Evolutionary conservation across 495 filamentous ascomycete species (phyloP).

Genomic region (Diplogelasinospora grovesii): DNA sequence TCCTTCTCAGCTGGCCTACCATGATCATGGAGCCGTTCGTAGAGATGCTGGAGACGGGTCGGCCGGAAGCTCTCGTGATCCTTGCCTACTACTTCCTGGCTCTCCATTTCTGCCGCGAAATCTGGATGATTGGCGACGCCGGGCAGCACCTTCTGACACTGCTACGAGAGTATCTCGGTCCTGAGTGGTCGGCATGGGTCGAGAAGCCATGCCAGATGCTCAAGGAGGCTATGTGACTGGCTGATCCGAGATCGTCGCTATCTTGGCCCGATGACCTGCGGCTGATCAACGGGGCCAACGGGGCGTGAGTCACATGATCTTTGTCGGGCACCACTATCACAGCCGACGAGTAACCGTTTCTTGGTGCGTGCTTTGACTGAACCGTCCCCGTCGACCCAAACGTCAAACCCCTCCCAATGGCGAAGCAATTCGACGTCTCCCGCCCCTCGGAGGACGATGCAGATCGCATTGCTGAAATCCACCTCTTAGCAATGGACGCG

Average conservation of each 20-base stretch:
- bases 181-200: conserved; percentile 23
- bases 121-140: conserved; percentile 20
- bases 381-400: not conserved
- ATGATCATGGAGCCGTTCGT: conserved; percentile 18
- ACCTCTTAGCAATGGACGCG: conserved; percentile 36
- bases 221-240: conserved; percentile 5
- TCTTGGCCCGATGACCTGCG: not conserved
- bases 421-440: conserved; percentile 6
- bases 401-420: conserved; percentile 5
- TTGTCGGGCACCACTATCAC: not conserved
- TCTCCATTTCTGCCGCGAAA: conserved; percentile 14
- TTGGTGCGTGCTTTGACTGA: not conserved
- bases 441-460: conserved; percentile 21
- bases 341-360: not conserved
- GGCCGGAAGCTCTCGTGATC: conserved; percentile 23
- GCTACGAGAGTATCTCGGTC: conserved; percentile 15
- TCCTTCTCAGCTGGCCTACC: conserved; percentile 16
- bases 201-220: conserved; percentile 19
- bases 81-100: conserved; percentile 27
- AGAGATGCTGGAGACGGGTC: conserved; percentile 14
- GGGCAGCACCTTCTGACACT: conserved; percentile 19
- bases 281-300: no score
- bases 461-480: conserved; percentile 35
- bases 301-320: conserved; percentile 19
- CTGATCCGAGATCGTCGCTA: not conserved